Evolutionary conservation across 73 alveolate species (phyloP).

Genomic region (Urostyla sp.): DNA sequence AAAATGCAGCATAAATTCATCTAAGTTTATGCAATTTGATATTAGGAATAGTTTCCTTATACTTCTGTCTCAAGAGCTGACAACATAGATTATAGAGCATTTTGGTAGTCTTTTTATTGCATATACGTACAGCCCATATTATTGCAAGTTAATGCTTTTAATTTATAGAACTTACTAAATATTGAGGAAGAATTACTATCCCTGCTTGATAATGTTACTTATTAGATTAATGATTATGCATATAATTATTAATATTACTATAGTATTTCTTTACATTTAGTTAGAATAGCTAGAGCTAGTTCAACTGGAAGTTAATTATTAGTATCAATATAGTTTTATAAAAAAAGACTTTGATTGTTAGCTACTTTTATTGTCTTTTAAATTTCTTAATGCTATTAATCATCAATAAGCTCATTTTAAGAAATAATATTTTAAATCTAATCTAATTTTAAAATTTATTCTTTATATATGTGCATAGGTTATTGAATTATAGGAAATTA

Average conservation of each 20-base stretch:
- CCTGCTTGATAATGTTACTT: neutral
- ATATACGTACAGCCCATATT: constrained; percentile 44
- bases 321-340: too few species aligned
- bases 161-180: constrained; percentile 5
- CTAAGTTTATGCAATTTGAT: constrained; percentile 36
- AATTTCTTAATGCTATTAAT: too few species aligned
- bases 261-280: constrained; percentile 28
- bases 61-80: constrained; percentile 23
- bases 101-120: neutral
- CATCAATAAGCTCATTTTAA: too few species aligned
- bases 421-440: too few species aligned
- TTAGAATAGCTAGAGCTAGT: constrained; percentile 16
- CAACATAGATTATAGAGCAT: constrained; percentile 11
- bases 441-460: too few species aligned
- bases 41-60: constrained; percentile 27
- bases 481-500: too few species aligned
- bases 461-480: too few species aligned
- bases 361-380: too few species aligned
- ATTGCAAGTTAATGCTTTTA: constrained; percentile 37
- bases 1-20: constrained; percentile 34
- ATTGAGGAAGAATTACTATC: neutral
- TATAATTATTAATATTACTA: constrained; percentile 1
- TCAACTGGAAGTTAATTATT: too few species aligned
- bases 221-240: constrained; percentile 9
- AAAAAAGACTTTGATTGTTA: too few species aligned